Evolutionary conservation across 495 filamentous ascomycete genomes (phyloP).

Genomic region (Polyplosphaeria fusca): DNA sequence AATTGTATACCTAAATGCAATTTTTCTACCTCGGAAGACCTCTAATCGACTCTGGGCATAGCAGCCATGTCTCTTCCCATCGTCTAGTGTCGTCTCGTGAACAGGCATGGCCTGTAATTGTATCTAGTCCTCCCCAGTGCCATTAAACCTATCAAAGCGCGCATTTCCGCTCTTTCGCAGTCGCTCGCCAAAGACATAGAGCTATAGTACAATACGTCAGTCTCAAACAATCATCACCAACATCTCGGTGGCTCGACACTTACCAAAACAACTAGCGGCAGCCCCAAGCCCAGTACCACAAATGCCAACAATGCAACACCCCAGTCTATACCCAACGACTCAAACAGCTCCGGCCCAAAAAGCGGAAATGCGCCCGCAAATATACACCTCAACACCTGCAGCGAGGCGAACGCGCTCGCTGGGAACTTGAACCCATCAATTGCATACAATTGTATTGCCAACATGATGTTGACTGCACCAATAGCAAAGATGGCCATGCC

Average conservation of each 20-base stretch:
- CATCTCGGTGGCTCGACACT: too few relatives aligned
- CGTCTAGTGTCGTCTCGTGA: too few relatives aligned
- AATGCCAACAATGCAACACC: constrained; percentile 10
- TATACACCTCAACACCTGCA: not conserved
- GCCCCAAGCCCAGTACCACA: constrained; percentile 2
- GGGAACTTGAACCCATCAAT: constrained; percentile 7
- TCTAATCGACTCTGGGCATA: too few relatives aligned
- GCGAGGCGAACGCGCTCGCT: not conserved
- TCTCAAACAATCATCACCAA: too few relatives aligned
- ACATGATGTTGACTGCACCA: constrained; percentile 2
- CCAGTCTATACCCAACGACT: constrained; percentile 2
- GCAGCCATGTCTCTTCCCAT: too few relatives aligned
- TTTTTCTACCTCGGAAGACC: too few relatives aligned
- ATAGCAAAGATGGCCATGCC: constrained; percentile 6
- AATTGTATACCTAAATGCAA: too few relatives aligned
- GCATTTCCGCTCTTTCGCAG: not conserved
- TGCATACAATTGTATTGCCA: constrained; percentile 3
- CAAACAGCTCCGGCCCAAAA: constrained; percentile 7
- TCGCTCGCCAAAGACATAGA: not conserved
- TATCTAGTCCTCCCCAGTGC: too few relatives aligned
- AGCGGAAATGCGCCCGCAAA: constrained; percentile 7
- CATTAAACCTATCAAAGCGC: too few relatives aligned
- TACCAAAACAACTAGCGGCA: not conserved
- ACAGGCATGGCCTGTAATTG: too few relatives aligned
- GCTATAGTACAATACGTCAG: not conserved